These are phyloP conservation scores for Coemansia sp. DNA, from an alignment of 192 early-diverging fungal genomes.

Conservation along the genomic window DNA sequence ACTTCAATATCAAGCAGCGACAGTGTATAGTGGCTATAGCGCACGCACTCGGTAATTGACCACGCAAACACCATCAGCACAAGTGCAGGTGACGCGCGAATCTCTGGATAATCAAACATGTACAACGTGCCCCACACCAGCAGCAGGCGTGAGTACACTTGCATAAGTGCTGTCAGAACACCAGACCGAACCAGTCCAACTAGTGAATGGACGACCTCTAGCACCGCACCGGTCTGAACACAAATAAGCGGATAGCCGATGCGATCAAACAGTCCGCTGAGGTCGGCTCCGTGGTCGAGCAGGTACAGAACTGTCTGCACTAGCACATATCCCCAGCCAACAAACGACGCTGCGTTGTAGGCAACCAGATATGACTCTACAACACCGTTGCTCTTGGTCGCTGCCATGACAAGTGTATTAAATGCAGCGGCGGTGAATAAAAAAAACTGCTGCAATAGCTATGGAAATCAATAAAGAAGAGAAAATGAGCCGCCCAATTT, in stretches of 20 bases:
- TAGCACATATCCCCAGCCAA: slow-evolving; percentile 81
- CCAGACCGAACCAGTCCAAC: slow-evolving; percentile 80
- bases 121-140: slow-evolving; percentile 81
- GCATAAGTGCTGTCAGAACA: slow-evolving; percentile 74
- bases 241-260: slow-evolving; percentile 63
- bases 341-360: slow-evolving; percentile 81
- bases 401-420: not conserved
- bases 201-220: slow-evolving; percentile 70
- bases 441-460: not conserved
- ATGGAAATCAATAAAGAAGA: too few species aligned
- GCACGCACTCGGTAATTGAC: slow-evolving; percentile 86
- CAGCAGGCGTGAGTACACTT: slow-evolving; percentile 83
- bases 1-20: slow-evolving; percentile 63
- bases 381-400: slow-evolving; percentile 19
- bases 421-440: not conserved
- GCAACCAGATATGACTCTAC: slow-evolving; percentile 68
- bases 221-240: slow-evolving; percentile 80
- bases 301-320: slow-evolving; percentile 58
- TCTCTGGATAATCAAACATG: slow-evolving; percentile 67
- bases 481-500: too few species aligned
- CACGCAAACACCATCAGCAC: slow-evolving; percentile 87
- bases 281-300: slow-evolving; percentile 55
- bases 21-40: slow-evolving; percentile 88
- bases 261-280: slow-evolving; percentile 60
- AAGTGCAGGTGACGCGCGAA: slow-evolving; percentile 66